A percentile compares a stretch with the other conserved stretches of the same genome.
These are phyloP conservation scores for Phlegmacium glaucopus DNA, from an alignment of 768 basidiomycete species.

Conservation along the genomic window DNA sequence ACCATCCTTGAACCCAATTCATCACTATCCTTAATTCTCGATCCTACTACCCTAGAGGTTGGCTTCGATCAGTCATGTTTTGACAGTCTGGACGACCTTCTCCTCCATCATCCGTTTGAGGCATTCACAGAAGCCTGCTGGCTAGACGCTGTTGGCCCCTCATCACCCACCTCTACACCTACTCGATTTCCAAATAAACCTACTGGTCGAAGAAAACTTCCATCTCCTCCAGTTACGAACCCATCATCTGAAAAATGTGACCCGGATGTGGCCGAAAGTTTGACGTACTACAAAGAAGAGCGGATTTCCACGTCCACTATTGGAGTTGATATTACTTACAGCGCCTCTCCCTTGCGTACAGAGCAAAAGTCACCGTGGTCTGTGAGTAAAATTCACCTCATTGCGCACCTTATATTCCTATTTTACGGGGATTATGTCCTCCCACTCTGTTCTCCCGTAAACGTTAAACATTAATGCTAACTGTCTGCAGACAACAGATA, in stretches of 20 bases:
- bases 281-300: slow-evolving; percentile 19
- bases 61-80: slow-evolving; percentile 36
- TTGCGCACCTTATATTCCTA: slow-evolving; percentile 3
- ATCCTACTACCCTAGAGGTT: slow-evolving; percentile 33
- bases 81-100: slow-evolving; percentile 34
- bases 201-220: slow-evolving; percentile 4
- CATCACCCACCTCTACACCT: slow-evolving; percentile 2
- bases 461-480: slow-evolving; percentile 5
- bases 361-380: slow-evolving; percentile 14
- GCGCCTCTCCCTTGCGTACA: neutral
- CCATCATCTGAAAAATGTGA: slow-evolving; percentile 24
- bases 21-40: slow-evolving; percentile 24
- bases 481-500: slow-evolving; percentile 2
- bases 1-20: slow-evolving; percentile 12
- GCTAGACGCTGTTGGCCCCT: slow-evolving; percentile 19
- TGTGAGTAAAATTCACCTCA: slow-evolving; percentile 12
- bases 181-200: slow-evolving; percentile 1
- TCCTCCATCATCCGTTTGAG: slow-evolving; percentile 32
- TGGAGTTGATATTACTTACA: slow-evolving; percentile 10
- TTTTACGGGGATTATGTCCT: slow-evolving; percentile 4
- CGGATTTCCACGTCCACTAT: slow-evolving; percentile 4
- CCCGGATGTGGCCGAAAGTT: slow-evolving; percentile 24
- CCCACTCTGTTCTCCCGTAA: slow-evolving; percentile 2
- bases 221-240: slow-evolving; percentile 13
- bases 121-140: slow-evolving; percentile 37